A percentile compares a stretch with the other conserved stretches of the same genome.
These are phyloP conservation scores for Porphyra umbilicalis DNA, from an alignment of 31 red algal species.

Conservation along the genomic window DNA sequence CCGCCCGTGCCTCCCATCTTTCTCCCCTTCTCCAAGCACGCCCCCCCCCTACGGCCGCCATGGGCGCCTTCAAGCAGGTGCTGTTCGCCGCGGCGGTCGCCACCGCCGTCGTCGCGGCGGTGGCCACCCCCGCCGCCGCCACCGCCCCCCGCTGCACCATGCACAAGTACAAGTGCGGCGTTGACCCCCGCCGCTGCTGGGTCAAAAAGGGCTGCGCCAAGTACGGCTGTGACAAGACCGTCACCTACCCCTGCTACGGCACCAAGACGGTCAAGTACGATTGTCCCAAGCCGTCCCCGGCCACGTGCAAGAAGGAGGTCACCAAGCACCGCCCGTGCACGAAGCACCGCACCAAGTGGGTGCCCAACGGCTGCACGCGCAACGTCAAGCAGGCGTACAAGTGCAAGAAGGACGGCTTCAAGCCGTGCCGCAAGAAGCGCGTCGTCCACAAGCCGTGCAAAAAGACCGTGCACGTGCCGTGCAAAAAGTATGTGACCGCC, in stretches of 20 bases:
- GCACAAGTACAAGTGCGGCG: neutral
- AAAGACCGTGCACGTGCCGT: neutral
- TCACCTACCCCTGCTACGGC: neutral
- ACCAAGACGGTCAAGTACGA: neutral
- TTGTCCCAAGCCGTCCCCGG: neutral
- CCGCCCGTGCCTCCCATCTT: too few relatives aligned
- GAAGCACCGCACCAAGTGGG: neutral
- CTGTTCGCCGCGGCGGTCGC: too few relatives aligned
- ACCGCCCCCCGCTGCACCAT: neutral
- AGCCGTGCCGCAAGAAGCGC: neutral
- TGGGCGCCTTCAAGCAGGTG: too few relatives aligned
- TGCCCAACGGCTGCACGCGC: neutral
- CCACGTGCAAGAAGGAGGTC: neutral
- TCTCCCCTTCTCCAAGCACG: too few relatives aligned
- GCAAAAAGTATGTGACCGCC: neutral
- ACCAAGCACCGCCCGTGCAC: neutral
- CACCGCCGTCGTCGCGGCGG: neutral
- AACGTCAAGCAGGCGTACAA: neutral
- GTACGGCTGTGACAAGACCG: neutral
- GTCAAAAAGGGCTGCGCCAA: neutral
- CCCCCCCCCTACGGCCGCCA: too few relatives aligned
- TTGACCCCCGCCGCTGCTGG: neutral
- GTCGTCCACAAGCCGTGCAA: neutral
- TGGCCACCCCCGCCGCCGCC: neutral
- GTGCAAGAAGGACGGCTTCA: neutral